Evolutionary conservation across 257 asterid species (phyloP), one percentile per base, ranked within the genome.

Genomic region (Leonotis leonurus): DNA sequence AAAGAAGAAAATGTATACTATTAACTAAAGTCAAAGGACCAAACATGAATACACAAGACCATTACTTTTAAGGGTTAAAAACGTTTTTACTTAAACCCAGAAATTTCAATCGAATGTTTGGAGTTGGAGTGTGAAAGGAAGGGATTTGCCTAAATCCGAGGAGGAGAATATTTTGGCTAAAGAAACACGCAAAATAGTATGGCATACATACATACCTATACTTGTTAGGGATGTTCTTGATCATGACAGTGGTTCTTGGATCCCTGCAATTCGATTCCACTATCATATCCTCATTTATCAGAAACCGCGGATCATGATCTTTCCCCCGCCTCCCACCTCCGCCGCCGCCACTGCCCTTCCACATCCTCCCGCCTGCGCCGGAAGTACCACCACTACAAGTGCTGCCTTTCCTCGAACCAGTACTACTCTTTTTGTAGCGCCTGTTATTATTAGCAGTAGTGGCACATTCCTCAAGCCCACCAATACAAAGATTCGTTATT

Each of bases 141-240:
- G n/a, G n/a, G 4, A 11, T n/a, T n/a, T n/a, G 10, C n/a, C n/a
- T n/a, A n/a, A n/a, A n/a, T n/a, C n/a, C n/a, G n/a, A n/a, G n/a
- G n/a, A n/a, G 4, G 45, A 73, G 79, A 71, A 77, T 71, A 72
- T 76, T 63, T 79, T 79, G 78, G 56, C 45, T 13, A 60, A 46
- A 57, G 32, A 61, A 75, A 26, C 69, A 77, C 72, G n/a, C 72
- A 79, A 78, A 36, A 58, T 21, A 35, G 7, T 4, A 27, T n/a
- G 13, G 49, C 8, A 50, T n/a, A n/a, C n/a, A n/a, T n/a, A n/a
- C n/a, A n/a, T 64, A 93, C 99, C 97, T 93, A 86, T 93, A 93
- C 79, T 93, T 93, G 79, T 93, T 93, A n/a, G 99, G 99, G 56
- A 93, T 93, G 89, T 93, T 93, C 29, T 89, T 93, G 2, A 93